Conservation (phyloP, 352 stramenopile species). For the Phytophthora pistaciae region DNA sequence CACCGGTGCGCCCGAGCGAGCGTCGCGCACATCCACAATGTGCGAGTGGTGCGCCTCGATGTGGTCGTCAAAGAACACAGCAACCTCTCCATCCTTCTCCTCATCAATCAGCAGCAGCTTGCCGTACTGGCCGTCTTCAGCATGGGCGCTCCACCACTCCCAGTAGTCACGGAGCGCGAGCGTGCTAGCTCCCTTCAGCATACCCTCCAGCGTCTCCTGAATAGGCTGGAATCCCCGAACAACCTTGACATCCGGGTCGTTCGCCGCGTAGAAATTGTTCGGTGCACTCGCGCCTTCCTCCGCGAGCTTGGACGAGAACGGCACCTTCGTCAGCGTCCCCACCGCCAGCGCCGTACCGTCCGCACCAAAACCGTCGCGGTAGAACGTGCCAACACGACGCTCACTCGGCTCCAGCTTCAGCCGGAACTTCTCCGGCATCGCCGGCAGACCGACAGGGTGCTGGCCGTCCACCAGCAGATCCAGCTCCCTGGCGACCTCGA, state of each 20-base stretch:
- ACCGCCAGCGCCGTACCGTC: slow-evolving; percentile 69
- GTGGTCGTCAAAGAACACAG: slow-evolving; percentile 85
- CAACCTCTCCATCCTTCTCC: slow-evolving; percentile 19
- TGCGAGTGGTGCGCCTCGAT: slow-evolving; percentile 77
- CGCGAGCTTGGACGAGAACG: slow-evolving; percentile 52
- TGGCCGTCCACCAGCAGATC: slow-evolving; percentile 69
- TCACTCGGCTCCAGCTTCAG: slow-evolving; percentile 46
- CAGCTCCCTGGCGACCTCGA: slow-evolving; percentile 78
- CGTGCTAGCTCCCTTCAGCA: slow-evolving; percentile 47
- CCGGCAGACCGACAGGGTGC: slow-evolving; percentile 59
- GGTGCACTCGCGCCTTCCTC: slow-evolving; percentile 37
- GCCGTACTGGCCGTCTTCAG: slow-evolving; percentile 77
- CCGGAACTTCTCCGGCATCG: slow-evolving; percentile 58
- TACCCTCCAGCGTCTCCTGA: slow-evolving; percentile 42
- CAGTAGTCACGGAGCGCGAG: slow-evolving; percentile 85
- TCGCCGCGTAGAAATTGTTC: slow-evolving; percentile 49
- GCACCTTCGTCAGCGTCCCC: slow-evolving; percentile 68
- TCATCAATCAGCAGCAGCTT: slow-evolving; percentile 75
- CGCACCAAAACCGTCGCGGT: slow-evolving; percentile 69
- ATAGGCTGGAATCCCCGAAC: slow-evolving; percentile 69
- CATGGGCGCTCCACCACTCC: slow-evolving; percentile 88
- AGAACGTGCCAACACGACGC: slow-evolving; percentile 68
- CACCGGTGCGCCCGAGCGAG: slow-evolving; percentile 50
- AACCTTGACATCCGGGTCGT: slow-evolving; percentile 43
- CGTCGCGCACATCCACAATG: slow-evolving; percentile 85